phyloP scores from a whole-genome alignment of 345 rosid genomes.

The Syzygium aromaticum region DNA sequence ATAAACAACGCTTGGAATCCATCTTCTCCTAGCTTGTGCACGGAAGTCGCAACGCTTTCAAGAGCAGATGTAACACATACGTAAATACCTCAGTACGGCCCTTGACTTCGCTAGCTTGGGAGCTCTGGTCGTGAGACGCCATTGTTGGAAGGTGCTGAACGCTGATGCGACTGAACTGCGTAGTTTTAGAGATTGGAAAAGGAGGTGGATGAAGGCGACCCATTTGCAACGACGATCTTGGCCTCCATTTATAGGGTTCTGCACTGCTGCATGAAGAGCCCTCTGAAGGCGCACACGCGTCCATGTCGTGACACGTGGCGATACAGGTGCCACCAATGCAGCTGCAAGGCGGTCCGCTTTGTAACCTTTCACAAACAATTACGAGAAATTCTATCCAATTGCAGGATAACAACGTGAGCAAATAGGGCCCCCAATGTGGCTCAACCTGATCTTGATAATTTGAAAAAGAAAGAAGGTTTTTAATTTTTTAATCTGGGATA shows the following conservation, averaged over 20 bases:
- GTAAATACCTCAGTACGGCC: conserved; percentile 41
- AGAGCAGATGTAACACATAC: no score
- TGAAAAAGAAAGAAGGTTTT: neutral
- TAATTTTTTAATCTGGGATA: neutral
- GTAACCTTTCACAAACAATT: neutral
- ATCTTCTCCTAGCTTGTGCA: neutral
- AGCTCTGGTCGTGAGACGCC: conserved; percentile 49
- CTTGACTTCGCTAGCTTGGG: conserved; percentile 45
- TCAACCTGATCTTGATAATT: neutral
- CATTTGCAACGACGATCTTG: neutral
- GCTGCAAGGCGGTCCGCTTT: neutral
- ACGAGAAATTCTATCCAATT: neutral
- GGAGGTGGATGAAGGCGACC: neutral
- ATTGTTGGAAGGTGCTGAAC: conserved; percentile 6
- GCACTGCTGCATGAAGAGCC: neutral
- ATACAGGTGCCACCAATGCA: neutral
- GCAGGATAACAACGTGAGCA: neutral
- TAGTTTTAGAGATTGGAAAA: neutral
- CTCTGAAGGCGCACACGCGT: neutral
- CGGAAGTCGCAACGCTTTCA: neutral
- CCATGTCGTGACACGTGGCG: neutral
- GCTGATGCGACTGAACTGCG: neutral
- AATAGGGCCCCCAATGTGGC: neutral
- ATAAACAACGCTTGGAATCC: neutral
- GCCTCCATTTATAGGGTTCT: neutral